Base-by-base conservation (phyloP, 768 basidiomycete genomes). In the Mycena vitilis region DNA sequence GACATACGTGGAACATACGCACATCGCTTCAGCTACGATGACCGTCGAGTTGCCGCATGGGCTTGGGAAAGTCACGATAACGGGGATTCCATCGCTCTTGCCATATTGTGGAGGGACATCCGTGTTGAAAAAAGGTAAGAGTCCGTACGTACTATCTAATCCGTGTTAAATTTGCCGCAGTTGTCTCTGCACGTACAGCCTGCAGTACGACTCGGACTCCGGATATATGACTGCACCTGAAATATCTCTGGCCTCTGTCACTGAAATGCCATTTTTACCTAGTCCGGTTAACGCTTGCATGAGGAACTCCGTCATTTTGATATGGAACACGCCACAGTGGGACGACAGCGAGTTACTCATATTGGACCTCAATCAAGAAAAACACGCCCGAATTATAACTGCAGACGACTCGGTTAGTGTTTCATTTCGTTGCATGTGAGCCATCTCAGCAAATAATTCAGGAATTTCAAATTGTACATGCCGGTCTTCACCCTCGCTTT, bases 41-140 rank as follows among this genome's bases (percentile, higher is more conserved):
- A 36, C 6, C 16, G 15, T 11, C 11, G 42, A 6, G 20, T 38
- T 5, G 36, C 12, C 55, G 18, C 23, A 25, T 59, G 30, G 22
- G 57, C n/a, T 13, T 57, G 38, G 55, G 37, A 59, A 20, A 59
- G 42, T 22, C 40, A n/a, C 8, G 40, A 57, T 23, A 57, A 57
- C 36, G 56, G 56, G 9, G 56, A 30, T 23, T 57, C 38, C 13
- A 23, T 44, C 15, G 22, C 25, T 25, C n/a, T 57, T 30, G 37
- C 40, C 38, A 23, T 44, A 5, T 40, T 44, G 7, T 57, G 56
- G 56, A 30, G 10, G 2, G 23, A 42, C 22, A 4, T 11, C 42
- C 9, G 12, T 44, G 38, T 38, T 18, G 8, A n/a, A 6, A 13
- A 54, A 12, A 54, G 36, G 53, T 54, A n/a, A 54, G 36, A 37